These are phyloP conservation scores for Westerdykella sp. DNA, from an alignment of 2,329 filamentous ascomycete species.

Conservation along the genomic window DNA sequence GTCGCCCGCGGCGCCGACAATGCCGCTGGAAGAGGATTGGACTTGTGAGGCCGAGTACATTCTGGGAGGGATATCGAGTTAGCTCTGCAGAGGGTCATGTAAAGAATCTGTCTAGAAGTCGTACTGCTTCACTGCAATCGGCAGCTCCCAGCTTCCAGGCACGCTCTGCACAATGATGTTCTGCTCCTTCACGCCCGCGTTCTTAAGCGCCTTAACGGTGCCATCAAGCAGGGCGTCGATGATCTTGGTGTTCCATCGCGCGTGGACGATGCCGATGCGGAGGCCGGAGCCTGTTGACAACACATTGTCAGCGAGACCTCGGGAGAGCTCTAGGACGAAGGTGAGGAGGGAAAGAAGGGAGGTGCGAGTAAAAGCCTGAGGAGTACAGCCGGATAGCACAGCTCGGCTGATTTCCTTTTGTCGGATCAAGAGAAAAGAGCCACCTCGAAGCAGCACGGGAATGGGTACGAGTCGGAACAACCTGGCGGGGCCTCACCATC, in stretches of 20 bases:
- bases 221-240: conserved; percentile 81
- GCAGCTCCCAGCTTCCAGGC: conserved; percentile 90
- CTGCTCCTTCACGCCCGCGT: conserved; percentile 73
- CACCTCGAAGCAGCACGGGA: background rate
- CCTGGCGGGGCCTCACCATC: conserved; percentile 44
- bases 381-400: too few species aligned
- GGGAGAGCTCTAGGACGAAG: conserved; percentile 1
- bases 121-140: conserved; percentile 80
- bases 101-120: conserved; percentile 13
- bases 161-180: conserved; percentile 89
- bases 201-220: conserved; percentile 68
- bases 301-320: conserved; percentile 5
- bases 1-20: conserved; percentile 64
- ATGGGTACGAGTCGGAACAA: background rate
- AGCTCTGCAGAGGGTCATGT: background rate
- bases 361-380: background rate
- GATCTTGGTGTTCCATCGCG: conserved; percentile 86
- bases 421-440: too few species aligned
- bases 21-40: conserved; percentile 56
- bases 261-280: conserved; percentile 91
- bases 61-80: conserved; percentile 39
- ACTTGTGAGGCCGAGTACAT: conserved; percentile 82
- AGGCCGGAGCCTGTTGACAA: conserved; percentile 49
- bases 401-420: too few species aligned
- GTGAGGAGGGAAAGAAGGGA: conserved; percentile 3